Percentiles rank a stretch among this genome's conserved stretches.
Evolutionary conservation across 495 filamentous ascomycete species (phyloP).

Genomic region (Lasiosphaeria ovina): DNA sequence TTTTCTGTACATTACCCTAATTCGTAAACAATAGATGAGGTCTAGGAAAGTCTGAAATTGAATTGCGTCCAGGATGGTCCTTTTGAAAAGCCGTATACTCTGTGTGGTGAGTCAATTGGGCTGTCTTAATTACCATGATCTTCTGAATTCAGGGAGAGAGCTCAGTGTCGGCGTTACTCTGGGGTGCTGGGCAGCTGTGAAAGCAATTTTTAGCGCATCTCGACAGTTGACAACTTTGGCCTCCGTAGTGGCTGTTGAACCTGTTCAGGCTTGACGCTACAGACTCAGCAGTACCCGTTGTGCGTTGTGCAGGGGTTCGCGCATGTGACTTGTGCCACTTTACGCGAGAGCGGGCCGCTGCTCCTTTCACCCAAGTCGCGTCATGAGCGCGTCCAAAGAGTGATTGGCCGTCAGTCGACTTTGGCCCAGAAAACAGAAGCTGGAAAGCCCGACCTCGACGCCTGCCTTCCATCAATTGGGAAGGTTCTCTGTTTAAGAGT

Average conservation of each 20-base stretch:
- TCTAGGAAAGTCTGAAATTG: constrained; percentile 22
- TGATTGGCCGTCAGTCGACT: neutral
- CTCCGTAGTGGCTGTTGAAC: too few species aligned
- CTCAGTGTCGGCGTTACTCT: too few species aligned
- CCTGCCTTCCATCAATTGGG: neutral
- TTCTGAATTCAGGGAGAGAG: too few species aligned
- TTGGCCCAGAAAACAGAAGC: neutral
- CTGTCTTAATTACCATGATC: too few species aligned
- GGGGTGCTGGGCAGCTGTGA: too few species aligned
- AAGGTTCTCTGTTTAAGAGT: neutral
- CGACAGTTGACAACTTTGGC: too few species aligned
- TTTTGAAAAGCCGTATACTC: neutral
- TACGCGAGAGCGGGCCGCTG: constrained; percentile 24
- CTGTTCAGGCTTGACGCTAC: too few species aligned
- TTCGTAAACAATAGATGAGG: constrained; percentile 20
- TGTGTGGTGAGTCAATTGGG: neutral
- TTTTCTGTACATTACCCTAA: constrained; percentile 28
- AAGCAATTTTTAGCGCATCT: too few species aligned
- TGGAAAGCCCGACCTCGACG: neutral
- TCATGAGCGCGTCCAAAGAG: constrained; percentile 21
- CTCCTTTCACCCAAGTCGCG: constrained; percentile 18
- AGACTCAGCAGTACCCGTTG: too few species aligned
- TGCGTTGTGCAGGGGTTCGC: neutral
- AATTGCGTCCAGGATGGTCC: constrained; percentile 7
- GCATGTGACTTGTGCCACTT: constrained; percentile 22